Evolutionary conservation across 352 stramenopile species (phyloP).

Genomic region (Peronospora belbahrii): DNA sequence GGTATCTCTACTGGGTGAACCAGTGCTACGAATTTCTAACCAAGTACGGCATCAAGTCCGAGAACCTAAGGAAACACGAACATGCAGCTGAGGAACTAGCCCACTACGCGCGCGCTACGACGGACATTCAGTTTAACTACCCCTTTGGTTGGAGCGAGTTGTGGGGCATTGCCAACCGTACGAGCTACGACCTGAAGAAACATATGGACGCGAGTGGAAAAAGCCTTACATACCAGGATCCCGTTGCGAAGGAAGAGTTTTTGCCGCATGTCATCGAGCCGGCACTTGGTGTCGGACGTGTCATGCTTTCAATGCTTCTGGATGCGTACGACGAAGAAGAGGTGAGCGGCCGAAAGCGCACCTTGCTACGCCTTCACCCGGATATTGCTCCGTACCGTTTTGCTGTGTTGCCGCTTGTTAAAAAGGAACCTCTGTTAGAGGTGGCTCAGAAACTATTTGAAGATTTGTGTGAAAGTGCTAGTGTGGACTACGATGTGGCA

Average conservation of each 20-base stretch:
- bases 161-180: conserved; percentile 94
- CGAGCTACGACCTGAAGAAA: conserved; percentile 94
- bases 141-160: conserved; percentile 95
- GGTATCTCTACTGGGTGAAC: conserved; percentile 89
- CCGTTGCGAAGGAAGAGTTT: conserved; percentile 77
- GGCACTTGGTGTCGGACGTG: conserved; percentile 83
- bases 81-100: conserved; percentile 90
- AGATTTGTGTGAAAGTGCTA: conserved; percentile 80
- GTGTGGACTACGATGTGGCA: conserved; percentile 89
- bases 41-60: conserved; percentile 80
- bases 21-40: conserved; percentile 88
- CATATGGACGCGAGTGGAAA: conserved; percentile 92
- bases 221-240: conserved; percentile 67
- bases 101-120: conserved; percentile 95
- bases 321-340: conserved; percentile 95
- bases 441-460: conserved; percentile 89
- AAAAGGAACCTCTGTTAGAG: conserved; percentile 90
- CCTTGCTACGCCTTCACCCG: conserved; percentile 89
- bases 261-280: conserved; percentile 94
- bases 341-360: conserved; percentile 67
- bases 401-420: conserved; percentile 90
- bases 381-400: conserved; percentile 91
- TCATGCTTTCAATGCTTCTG: conserved; percentile 91
- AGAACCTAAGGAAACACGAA: conserved; percentile 89
- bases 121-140: conserved; percentile 96